Conservation (phyloP, 768 basidiomycete species). For the Serendipita sp. region DNA sequence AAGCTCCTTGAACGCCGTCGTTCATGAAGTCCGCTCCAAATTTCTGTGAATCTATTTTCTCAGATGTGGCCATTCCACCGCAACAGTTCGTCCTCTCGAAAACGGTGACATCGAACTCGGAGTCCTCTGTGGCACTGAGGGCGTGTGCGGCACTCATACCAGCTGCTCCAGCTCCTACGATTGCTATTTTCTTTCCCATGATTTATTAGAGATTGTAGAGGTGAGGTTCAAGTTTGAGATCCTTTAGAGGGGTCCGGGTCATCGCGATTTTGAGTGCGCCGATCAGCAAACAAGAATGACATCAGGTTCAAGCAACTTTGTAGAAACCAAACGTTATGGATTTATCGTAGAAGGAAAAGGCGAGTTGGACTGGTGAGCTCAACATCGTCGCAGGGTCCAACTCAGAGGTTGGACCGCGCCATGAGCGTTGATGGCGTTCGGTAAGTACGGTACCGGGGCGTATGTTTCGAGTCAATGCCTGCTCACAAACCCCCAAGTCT, state of each 20-base stretch:
- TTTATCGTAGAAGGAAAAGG: too few species aligned
- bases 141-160: constrained; percentile 24
- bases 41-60: constrained; percentile 19
- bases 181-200: neutral
- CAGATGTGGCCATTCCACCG: constrained; percentile 24
- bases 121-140: constrained; percentile 19
- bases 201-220: neutral
- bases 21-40: constrained; percentile 25
- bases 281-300: neutral
- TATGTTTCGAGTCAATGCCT: neutral
- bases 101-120: constrained; percentile 20
- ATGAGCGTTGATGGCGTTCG: neutral
- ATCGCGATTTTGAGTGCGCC: too few species aligned
- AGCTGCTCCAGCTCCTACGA: constrained; percentile 16
- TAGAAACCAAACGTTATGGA: too few species aligned
- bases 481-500: constrained; percentile 26
- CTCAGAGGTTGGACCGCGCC: neutral
- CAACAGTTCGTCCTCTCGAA: constrained; percentile 19
- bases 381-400: neutral
- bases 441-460: neutral
- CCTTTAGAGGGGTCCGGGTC: too few species aligned
- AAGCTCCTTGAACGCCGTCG: constrained; percentile 23
- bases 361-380: too few species aligned
- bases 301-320: neutral
- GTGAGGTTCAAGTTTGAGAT: neutral